phyloP scores from a whole-genome alignment of 2,329 filamentous ascomycete genomes.

The Aulographum hederae region DNA sequence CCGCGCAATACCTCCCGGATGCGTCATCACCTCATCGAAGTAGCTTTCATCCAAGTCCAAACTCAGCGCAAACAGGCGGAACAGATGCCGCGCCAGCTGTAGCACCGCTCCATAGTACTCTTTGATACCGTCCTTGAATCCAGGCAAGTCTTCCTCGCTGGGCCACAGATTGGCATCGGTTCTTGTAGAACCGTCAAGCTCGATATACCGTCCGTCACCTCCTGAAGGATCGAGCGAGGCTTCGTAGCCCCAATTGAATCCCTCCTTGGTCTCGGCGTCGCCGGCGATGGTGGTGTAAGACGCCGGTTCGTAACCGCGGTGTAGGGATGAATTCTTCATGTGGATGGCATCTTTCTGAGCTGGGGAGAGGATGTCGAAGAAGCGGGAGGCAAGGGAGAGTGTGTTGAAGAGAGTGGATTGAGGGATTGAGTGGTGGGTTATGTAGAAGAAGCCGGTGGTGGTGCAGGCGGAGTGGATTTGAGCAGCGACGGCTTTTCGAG shows the following conservation, averaged over 20 bases:
- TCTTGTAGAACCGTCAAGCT: conserved; percentile 18
- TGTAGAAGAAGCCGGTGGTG: conserved; percentile 22
- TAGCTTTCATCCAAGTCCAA: conserved; percentile 18
- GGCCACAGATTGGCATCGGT: conserved; percentile 22
- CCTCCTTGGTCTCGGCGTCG: conserved; percentile 21
- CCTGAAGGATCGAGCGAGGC: conserved; percentile 18
- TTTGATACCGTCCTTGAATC: conserved; percentile 18
- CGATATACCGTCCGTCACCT: conserved; percentile 22
- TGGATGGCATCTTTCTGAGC: conserved; percentile 20
- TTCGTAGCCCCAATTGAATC: conserved; percentile 26
- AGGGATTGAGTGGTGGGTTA: conserved; percentile 19
- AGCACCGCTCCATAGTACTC: conserved; percentile 21
- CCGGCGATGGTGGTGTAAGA: conserved; percentile 22
- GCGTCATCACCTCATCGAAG: conserved; percentile 22
- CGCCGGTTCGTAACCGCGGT: conserved; percentile 23
- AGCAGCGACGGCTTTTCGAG: conserved; percentile 17
- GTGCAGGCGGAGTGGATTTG: conserved; percentile 21
- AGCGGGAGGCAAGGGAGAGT: conserved; percentile 19
- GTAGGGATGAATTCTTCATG: conserved; percentile 19
- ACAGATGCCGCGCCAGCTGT: conserved; percentile 20
- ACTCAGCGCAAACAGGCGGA: conserved; percentile 21
- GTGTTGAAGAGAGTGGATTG: conserved; percentile 12
- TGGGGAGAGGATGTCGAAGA: conserved; percentile 14
- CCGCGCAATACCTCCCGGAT: conserved; percentile 21
- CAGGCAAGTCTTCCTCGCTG: conserved; percentile 17